Evolutionary conservation across 768 basidiomycete species (phyloP).

Genomic region (Boletus rufocinnamomeus): DNA sequence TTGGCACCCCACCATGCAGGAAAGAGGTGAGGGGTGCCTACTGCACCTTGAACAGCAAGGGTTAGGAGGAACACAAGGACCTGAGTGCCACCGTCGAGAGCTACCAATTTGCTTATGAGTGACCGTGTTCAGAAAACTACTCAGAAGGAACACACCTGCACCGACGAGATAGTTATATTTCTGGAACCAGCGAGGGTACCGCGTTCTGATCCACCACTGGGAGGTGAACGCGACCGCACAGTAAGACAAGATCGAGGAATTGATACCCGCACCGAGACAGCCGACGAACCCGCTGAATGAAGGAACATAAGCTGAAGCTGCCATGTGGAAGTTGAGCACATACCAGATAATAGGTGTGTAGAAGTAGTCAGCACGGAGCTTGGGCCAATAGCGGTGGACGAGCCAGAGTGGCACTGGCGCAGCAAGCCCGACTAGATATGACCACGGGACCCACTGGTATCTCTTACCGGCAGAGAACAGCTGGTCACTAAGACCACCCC

Average conservation of each 20-base stretch:
- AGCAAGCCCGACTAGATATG: slow-evolving; percentile 35
- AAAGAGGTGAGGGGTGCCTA: slow-evolving; percentile 50
- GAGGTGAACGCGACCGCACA: slow-evolving; percentile 34
- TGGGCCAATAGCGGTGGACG: slow-evolving; percentile 38
- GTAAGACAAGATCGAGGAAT: slow-evolving; percentile 22
- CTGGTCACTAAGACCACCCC: slow-evolving; percentile 40
- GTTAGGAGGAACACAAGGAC: slow-evolving; percentile 59
- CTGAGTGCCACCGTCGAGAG: slow-evolving; percentile 43
- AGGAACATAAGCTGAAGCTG: not conserved
- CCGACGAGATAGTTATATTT: slow-evolving; percentile 39
- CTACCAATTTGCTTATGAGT: slow-evolving; percentile 11
- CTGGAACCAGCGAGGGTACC: slow-evolving; percentile 38
- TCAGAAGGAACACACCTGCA: slow-evolving; percentile 41
- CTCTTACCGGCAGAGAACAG: slow-evolving; percentile 35
- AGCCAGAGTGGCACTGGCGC: slow-evolving; percentile 46
- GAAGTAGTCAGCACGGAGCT: slow-evolving; percentile 25
- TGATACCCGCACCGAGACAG: slow-evolving; percentile 29
- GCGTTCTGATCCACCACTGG: slow-evolving; percentile 42
- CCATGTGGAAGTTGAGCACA: slow-evolving; percentile 4
- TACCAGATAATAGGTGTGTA: slow-evolving; percentile 36
- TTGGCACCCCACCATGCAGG: slow-evolving; percentile 65
- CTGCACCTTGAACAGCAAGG: slow-evolving; percentile 51
- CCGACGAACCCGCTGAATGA: slow-evolving; percentile 21
- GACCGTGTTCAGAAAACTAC: no score
- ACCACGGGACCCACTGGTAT: slow-evolving; percentile 44